Evolutionary conservation across 2,329 filamentous ascomycete species (phyloP).

Genomic region (Dothideomycetidae sp.): DNA sequence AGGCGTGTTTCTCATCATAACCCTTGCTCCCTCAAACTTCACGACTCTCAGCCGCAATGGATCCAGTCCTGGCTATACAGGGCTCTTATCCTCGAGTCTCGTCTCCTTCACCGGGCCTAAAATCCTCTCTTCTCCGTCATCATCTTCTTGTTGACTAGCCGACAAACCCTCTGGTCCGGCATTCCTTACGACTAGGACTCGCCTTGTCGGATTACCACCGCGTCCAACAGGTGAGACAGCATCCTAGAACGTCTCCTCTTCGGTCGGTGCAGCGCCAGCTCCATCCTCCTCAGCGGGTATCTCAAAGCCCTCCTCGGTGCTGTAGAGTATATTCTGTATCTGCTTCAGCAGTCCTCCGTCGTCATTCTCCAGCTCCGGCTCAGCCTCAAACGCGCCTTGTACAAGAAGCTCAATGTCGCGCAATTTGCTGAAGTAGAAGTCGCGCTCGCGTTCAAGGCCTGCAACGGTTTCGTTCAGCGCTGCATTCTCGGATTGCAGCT

Average conservation of each 20-base stretch:
- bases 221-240: neutral
- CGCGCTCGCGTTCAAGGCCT: conserved; percentile 85
- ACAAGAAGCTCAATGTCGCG: conserved; percentile 91
- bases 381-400: conserved; percentile 82
- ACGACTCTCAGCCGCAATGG: too few relatives aligned
- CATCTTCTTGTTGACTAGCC: neutral
- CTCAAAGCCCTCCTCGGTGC: conserved; percentile 76
- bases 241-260: conserved; percentile 63
- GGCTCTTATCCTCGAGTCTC: neutral
- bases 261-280: conserved; percentile 36
- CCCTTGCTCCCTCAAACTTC: too few relatives aligned
- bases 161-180: neutral
- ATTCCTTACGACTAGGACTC: too few relatives aligned
- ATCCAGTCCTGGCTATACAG: too few relatives aligned
- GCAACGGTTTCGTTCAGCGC: conserved; percentile 90
- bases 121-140: neutral
- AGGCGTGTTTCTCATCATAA: too few relatives aligned
- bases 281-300: conserved; percentile 68
- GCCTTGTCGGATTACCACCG: too few relatives aligned
- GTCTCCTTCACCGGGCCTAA: neutral
- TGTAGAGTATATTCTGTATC: conserved; percentile 94
- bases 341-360: conserved; percentile 86
- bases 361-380: conserved; percentile 86
- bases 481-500: conserved; percentile 69
- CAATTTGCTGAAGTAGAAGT: conserved; percentile 99